Evolutionary conservation across 2,329 filamentous ascomycete species (phyloP).

Genomic region (Plenodomus tracheiphilus): DNA sequence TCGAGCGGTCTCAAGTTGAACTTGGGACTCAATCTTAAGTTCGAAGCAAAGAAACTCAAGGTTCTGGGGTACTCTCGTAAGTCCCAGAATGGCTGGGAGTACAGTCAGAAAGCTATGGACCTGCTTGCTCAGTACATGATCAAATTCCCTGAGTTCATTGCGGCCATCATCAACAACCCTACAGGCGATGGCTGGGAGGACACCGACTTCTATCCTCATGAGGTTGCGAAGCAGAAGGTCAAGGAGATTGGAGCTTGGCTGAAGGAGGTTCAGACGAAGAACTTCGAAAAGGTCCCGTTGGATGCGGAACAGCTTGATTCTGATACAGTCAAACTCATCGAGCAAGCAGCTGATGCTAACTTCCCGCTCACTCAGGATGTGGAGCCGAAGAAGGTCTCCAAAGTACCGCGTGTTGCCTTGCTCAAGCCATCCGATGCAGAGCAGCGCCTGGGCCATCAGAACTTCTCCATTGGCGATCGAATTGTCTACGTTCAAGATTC

Average conservation of each 20-base stretch:
- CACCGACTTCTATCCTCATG: constrained; percentile 80
- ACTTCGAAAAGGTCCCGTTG: constrained; percentile 91
- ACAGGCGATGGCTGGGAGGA: constrained; percentile 82
- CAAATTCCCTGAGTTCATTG: constrained; percentile 93
- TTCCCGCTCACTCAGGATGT: constrained; percentile 35
- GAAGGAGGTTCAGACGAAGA: constrained; percentile 87
- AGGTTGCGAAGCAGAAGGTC: constrained; percentile 74
- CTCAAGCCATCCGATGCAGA: constrained; percentile 96
- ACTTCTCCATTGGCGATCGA: constrained; percentile 82
- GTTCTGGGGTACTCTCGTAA: constrained; percentile 94
- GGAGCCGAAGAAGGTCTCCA: constrained; percentile 71
- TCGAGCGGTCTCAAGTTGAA: constrained; percentile 84
- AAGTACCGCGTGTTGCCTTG: constrained; percentile 82
- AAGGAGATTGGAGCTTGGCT: constrained; percentile 95
- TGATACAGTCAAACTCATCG: constrained; percentile 79
- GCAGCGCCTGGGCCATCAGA: constrained; percentile 83
- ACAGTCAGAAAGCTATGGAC: constrained; percentile 79
- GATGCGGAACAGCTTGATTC: constrained; percentile 97
- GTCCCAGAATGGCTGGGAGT: constrained; percentile 88
- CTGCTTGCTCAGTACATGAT: constrained; percentile 89
- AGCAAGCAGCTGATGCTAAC: constrained; percentile 68
- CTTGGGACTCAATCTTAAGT: constrained; percentile 92
- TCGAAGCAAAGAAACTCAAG: constrained; percentile 93
- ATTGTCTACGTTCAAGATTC: constrained; percentile 91
- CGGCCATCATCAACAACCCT: constrained; percentile 81